Evolutionary conservation across 148 eudicot genomes (phyloP).

Genomic region (Arctostaphylos glauca): DNA sequence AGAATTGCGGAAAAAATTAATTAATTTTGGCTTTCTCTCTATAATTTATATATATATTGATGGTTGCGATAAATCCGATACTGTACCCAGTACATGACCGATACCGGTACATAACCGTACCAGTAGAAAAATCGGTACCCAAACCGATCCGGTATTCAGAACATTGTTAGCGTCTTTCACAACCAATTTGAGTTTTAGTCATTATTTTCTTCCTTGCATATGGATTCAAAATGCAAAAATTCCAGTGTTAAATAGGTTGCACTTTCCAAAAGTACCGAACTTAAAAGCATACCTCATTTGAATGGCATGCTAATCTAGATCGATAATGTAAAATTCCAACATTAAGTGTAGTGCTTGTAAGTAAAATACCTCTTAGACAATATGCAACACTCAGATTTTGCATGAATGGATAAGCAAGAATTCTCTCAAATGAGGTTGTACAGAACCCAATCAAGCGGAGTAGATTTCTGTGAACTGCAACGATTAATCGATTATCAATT

Average conservation of each 20-base stretch:
- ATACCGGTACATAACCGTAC: too few species aligned
- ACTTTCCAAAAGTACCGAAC: neutral
- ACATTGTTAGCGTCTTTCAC: neutral
- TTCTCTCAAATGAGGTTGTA: constrained; percentile 72
- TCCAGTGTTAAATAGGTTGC: neutral
- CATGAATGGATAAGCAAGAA: constrained; percentile 96
- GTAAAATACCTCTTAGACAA: constrained; percentile 69
- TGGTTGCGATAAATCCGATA: too few species aligned
- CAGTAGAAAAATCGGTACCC: too few species aligned
- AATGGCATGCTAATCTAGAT: neutral
- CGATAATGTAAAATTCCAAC: neutral
- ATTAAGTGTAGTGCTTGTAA: neutral
- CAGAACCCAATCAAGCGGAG: constrained; percentile 86
- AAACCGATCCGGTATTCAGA: too few species aligned
- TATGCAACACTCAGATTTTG: constrained; percentile 85
- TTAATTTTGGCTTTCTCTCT: too few species aligned
- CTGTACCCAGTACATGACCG: too few species aligned
- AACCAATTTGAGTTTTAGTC: neutral
- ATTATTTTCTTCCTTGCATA: neutral
- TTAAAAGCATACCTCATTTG: neutral
- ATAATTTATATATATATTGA: too few species aligned
- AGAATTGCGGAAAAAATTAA: too few species aligned
- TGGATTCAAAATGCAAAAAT: neutral
- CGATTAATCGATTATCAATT: constrained; percentile 75
- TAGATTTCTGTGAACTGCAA: constrained; percentile 88